phyloP scores from a whole-genome alignment of 2,329 filamentous ascomycete genomes.

The Elsinoe australis region DNA sequence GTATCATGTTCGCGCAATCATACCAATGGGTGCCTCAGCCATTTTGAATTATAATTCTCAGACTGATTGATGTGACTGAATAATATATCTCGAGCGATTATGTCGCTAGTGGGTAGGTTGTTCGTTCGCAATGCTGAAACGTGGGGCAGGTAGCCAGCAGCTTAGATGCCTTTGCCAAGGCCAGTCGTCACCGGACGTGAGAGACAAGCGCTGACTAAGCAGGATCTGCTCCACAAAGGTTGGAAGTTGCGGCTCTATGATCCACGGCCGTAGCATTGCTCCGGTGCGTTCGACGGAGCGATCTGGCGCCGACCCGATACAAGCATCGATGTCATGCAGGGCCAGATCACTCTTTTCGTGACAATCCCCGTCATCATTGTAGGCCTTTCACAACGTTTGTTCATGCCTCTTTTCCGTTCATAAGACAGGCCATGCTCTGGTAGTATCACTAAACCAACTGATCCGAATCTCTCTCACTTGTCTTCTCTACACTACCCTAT shows the following conservation, averaged over 20 bases:
- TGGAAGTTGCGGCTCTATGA: slow-evolving; percentile 1
- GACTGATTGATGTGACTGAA: not conserved
- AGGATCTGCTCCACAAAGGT: not conserved
- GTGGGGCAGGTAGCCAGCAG: slow-evolving; percentile 14
- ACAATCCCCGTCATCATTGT: slow-evolving; percentile 13
- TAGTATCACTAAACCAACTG: too few species aligned
- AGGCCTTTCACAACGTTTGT: not conserved
- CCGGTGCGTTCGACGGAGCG: slow-evolving; percentile 4
- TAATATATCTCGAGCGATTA: not conserved
- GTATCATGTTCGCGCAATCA: slow-evolving; percentile 19
- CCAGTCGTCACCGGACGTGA: slow-evolving; percentile 7
- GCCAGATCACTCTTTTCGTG: slow-evolving; percentile 2
- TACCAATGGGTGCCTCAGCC: slow-evolving; percentile 46
- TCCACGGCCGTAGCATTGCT: slow-evolving; percentile 12
- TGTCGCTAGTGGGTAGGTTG: not conserved
- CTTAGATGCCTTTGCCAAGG: slow-evolving; percentile 2
- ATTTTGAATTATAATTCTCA: slow-evolving; percentile 28
- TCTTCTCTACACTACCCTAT: not conserved
- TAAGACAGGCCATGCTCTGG: too few species aligned
- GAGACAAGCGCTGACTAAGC: not conserved
- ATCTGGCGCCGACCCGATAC: slow-evolving; percentile 13
- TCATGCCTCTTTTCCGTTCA: not conserved
- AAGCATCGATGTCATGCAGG: slow-evolving; percentile 3
- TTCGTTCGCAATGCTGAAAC: not conserved
- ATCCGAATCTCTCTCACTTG: not conserved